phyloP scores from a whole-genome alignment of 169 alveolate genomes.

The Theileria equi region DNA sequence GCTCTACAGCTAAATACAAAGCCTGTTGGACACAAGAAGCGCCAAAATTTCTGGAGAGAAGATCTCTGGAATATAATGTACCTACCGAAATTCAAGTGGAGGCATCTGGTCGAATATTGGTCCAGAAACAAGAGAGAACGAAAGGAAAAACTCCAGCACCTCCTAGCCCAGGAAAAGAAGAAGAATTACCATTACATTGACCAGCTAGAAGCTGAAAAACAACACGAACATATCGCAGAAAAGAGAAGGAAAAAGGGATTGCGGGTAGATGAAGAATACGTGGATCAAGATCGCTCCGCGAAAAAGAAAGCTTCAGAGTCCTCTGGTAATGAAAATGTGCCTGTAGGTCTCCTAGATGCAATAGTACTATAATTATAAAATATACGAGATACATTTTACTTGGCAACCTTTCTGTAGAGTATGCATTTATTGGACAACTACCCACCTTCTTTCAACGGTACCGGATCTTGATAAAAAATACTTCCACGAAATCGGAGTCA shows the following conservation, averaged over 20 bases:
- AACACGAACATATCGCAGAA: conserved; percentile 13
- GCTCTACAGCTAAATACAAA: conserved; percentile 84
- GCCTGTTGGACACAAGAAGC: conserved; percentile 86
- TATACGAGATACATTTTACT: background rate
- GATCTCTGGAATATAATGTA: conserved; percentile 88
- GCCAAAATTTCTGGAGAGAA: conserved; percentile 84
- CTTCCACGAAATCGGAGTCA: conserved; percentile 66
- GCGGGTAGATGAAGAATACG: background rate
- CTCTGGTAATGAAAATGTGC: conserved; percentile 12
- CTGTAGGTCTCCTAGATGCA: conserved; percentile 37
- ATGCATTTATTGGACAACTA: background rate
- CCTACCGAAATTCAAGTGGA: conserved; percentile 87
- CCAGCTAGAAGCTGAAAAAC: conserved; percentile 61
- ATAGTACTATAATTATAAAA: conserved; percentile 31
- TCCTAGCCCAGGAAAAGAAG: conserved; percentile 26
- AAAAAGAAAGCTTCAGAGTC: background rate
- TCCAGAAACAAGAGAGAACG: conserved; percentile 22
- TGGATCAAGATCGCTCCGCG: background rate
- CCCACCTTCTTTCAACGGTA: conserved; percentile 38
- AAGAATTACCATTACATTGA: conserved; percentile 49
- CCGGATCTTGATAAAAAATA: conserved; percentile 42
- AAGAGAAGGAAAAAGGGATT: conserved; percentile 1
- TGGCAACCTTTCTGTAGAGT: conserved; percentile 18
- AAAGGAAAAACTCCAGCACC: conserved; percentile 47
- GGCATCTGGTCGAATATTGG: conserved; percentile 57